Evolutionary conservation across 306 rosid species (phyloP), one percentile per base, ranked within the genome.

Genomic region (Lupinus albus): DNA sequence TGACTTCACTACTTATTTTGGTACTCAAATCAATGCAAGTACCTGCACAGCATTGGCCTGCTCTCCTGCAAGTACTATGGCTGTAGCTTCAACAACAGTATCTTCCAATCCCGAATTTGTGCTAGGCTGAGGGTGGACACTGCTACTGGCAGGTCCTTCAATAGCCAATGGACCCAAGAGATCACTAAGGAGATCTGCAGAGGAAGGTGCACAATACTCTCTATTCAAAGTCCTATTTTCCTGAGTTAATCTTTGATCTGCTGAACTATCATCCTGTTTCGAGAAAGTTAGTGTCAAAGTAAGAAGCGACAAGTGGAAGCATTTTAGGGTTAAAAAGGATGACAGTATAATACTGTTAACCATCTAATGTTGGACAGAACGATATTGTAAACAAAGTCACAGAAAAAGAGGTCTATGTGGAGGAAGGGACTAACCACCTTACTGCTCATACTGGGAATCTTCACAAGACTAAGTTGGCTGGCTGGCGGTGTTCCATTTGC

Each of bases 91-190:
- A 55, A 59, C 84, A 60, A 63, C 79, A 77, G 76, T 74, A 47
- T 66, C 86, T 53, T 87, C 95, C 69, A 74, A 48, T 67, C 84
- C 92, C 20, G 88, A 70, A 83, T 21, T 69, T 70, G 76, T 44
- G 73, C 52, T 76, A 7, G 70, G 78, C 49, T 77, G 88, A 45
- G 84, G 68, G 55, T 75, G 85, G 70, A 33, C 81, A 78, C 63
- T 46, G 74, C 57, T 57, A 63, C 85, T n/a, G 0, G 97, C 92
- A 76, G 97, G 96, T 47, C 92, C 99, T 84, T 86, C 99, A 70
- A 94, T 88, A 72, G 96, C 99, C 82, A 93, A 78, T 21, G 98
- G 89, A 76, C 95, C 94, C 83, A 94, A 84, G 54, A 94, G 84
- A 78, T 94, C 99, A 41, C 91, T 71, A 63, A 90, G 89, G 74